phyloP scores from a whole-genome alignment of 1,284 basidiomycete genomes.

The Moesziomyces parantarcticus region DNA sequence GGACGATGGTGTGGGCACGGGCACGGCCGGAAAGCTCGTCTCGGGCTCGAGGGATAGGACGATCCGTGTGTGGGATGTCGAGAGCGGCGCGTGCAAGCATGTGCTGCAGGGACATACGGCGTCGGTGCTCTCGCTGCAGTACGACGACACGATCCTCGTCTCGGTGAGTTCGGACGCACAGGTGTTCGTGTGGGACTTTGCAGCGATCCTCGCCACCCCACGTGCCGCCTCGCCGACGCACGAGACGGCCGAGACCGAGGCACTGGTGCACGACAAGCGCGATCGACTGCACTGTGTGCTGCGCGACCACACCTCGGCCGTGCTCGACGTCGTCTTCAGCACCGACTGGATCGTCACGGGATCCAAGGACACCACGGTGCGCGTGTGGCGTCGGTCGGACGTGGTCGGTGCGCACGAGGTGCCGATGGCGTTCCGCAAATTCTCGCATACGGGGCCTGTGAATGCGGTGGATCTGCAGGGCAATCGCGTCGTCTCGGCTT shows the following conservation, averaged over 20 bases:
- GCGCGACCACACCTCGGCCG: slow-evolving; percentile 38
- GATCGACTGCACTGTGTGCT: slow-evolving; percentile 27
- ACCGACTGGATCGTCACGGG: slow-evolving; percentile 50
- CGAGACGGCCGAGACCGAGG: slow-evolving; percentile 2
- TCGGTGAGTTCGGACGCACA: slow-evolving; percentile 52
- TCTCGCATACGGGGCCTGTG: slow-evolving; percentile 40
- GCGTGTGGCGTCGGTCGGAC: slow-evolving; percentile 49
- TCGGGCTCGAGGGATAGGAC: slow-evolving; percentile 55
- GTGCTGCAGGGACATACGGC: slow-evolving; percentile 52
- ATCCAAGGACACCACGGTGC: slow-evolving; percentile 52
- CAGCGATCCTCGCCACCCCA: slow-evolving; percentile 13
- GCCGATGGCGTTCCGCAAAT: slow-evolving; percentile 18
- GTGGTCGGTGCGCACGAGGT: background rate
- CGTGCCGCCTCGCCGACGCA: background rate
- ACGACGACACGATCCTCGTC: slow-evolving; percentile 54
- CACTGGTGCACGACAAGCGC: slow-evolving; percentile 17
- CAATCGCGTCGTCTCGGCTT: slow-evolving; percentile 45
- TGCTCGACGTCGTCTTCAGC: slow-evolving; percentile 53
- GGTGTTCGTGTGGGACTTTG: slow-evolving; percentile 58
- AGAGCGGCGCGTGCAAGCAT: slow-evolving; percentile 39
- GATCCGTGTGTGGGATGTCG: slow-evolving; percentile 57
- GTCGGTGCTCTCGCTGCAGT: slow-evolving; percentile 55
- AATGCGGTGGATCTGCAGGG: slow-evolving; percentile 46
- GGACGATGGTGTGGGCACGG: slow-evolving; percentile 48
- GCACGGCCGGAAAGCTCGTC: slow-evolving; percentile 41